Evolutionary conservation across 108 stramenopile genomes (phyloP).

Genomic region (Hondaea fermentalgiana): DNA sequence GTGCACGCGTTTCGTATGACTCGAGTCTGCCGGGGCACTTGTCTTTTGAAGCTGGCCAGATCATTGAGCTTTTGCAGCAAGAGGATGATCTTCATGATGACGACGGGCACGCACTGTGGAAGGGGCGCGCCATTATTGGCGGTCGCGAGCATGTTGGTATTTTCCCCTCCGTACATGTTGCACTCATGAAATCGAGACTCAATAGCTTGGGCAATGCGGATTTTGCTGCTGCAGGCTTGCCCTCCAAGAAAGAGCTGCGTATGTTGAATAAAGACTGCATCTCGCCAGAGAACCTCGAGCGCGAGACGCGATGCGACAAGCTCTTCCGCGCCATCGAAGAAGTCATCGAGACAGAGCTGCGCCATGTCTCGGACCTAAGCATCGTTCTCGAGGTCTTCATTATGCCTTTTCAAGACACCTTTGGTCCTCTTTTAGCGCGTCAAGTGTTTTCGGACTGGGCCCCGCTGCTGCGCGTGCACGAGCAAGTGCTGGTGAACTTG

Average conservation of each 20-base stretch:
- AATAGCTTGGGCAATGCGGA: not conserved
- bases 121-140: not conserved
- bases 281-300: not conserved
- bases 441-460: slow-evolving; percentile 16
- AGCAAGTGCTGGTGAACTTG: not conserved
- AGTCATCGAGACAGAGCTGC: not conserved
- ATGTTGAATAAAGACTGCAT: not conserved
- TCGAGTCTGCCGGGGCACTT: not conserved
- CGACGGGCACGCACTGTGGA: not conserved
- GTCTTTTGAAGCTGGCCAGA: not conserved
- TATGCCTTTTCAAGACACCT: not conserved
- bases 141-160: not conserved
- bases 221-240: not conserved
- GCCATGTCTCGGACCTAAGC: not conserved
- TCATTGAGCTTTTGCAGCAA: not conserved
- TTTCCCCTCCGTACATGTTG: not conserved
- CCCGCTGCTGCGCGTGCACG: not conserved
- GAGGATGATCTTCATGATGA: not conserved
- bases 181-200: not conserved
- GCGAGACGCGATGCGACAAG: not conserved
- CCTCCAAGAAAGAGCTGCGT: not conserved
- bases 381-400: not conserved
- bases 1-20: not conserved
- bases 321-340: not conserved
- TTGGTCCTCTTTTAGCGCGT: not conserved